phyloP scores from a whole-genome alignment of 148 eudicot genomes.

The Spergularia marina region DNA sequence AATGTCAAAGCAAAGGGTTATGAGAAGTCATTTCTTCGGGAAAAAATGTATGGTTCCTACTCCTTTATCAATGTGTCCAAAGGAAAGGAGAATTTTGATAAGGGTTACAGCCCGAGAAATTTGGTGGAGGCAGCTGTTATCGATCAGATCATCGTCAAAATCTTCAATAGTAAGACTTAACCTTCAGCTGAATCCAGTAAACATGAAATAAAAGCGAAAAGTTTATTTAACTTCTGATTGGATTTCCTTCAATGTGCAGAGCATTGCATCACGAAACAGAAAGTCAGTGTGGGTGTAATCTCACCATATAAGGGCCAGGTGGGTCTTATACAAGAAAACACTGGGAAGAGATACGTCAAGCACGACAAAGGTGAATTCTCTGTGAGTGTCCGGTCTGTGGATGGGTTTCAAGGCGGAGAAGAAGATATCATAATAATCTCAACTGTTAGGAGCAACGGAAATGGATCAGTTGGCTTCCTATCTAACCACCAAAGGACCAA shows the following conservation, averaged over 20 bases:
- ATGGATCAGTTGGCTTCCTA: conserved; percentile 63
- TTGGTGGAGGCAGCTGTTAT: conserved; percentile 49
- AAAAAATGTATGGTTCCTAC: conserved; percentile 32
- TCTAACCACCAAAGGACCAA: conserved; percentile 53
- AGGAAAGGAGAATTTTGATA: conserved; percentile 45
- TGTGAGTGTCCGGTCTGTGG: conserved; percentile 64
- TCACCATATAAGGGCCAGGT: conserved; percentile 41
- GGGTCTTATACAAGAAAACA: conserved; percentile 22
- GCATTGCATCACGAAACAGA: conserved; percentile 9
- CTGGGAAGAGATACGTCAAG: conserved; percentile 17
- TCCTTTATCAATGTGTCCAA: conserved; percentile 43
- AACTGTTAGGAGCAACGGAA: conserved; percentile 52
- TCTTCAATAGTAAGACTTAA: conserved; percentile 34
- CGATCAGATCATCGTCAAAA: conserved; percentile 32
- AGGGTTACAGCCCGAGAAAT: conserved; percentile 41
- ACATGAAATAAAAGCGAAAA: not conserved
- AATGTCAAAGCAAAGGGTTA: conserved; percentile 26
- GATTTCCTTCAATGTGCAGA: conserved; percentile 3
- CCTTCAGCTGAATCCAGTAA: not conserved
- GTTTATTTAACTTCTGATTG: not conserved
- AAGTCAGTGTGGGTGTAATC: conserved; percentile 32
- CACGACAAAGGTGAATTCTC: conserved; percentile 39
- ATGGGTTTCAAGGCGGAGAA: conserved; percentile 85
- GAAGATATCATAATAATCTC: conserved; percentile 71
- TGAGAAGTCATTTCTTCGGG: conserved; percentile 27